These are phyloP conservation scores for Neohortaea acidophila DNA, from an alignment of 495 filamentous ascomycete species.

Conservation along the genomic window DNA sequence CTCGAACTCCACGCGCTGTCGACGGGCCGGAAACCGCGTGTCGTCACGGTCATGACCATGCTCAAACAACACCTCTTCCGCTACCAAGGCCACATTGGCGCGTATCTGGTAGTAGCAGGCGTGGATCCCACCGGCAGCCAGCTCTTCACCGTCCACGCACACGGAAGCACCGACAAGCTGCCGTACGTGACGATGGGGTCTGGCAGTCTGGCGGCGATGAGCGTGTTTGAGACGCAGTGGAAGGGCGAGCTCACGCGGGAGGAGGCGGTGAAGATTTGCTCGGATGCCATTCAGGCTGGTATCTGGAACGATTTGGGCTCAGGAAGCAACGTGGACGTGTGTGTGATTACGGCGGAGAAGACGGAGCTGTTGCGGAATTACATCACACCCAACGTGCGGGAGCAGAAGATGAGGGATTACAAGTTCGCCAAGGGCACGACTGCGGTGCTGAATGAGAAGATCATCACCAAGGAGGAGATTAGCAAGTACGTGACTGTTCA, in stretches of 20 bases:
- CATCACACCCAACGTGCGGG: slow-evolving; percentile 81
- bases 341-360: slow-evolving; percentile 85
- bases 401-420: slow-evolving; percentile 84
- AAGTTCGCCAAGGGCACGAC: slow-evolving; percentile 79
- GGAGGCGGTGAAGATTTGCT: slow-evolving; percentile 66
- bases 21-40: slow-evolving; percentile 87
- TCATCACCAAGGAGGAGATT: slow-evolving; percentile 83
- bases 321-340: slow-evolving; percentile 93
- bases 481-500: slow-evolving; percentile 89
- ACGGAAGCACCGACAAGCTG: slow-evolving; percentile 96
- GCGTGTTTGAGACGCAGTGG: slow-evolving; percentile 95
- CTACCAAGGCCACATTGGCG: slow-evolving; percentile 94
- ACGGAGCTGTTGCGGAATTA: slow-evolving; percentile 81
- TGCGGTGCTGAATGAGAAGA: slow-evolving; percentile 80
- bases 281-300: slow-evolving; percentile 85
- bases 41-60: slow-evolving; percentile 99
- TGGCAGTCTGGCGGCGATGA: slow-evolving; percentile 92
- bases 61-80: slow-evolving; percentile 99
- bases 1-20: slow-evolving; percentile 92
- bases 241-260: slow-evolving; percentile 62
- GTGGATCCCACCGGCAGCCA: slow-evolving; percentile 94
- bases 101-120: slow-evolving; percentile 94
- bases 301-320: slow-evolving; percentile 99
- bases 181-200: slow-evolving; percentile 99
- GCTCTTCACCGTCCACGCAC: slow-evolving; percentile 95